These are phyloP conservation scores for Phytopythium vexans DNA, from an alignment of 352 stramenopile genomes.

Conservation along the genomic window DNA sequence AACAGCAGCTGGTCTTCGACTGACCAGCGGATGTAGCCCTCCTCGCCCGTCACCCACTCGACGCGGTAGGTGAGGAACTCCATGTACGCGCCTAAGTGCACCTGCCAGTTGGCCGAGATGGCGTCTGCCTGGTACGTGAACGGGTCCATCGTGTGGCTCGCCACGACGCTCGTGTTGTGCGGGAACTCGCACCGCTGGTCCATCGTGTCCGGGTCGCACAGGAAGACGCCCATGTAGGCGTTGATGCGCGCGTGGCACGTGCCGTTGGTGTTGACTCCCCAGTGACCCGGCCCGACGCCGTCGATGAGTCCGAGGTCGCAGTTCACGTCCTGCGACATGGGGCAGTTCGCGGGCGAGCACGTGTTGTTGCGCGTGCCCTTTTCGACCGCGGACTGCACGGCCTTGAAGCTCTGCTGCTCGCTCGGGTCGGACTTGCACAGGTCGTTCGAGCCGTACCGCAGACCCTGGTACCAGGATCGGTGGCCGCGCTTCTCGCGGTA, in stretches of 20 bases:
- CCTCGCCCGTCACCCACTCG: slow-evolving; percentile 31
- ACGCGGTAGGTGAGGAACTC: slow-evolving; percentile 32
- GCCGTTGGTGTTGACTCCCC: slow-evolving; percentile 25
- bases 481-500: slow-evolving; percentile 38
- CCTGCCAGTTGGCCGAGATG: slow-evolving; percentile 74
- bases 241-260: slow-evolving; percentile 41
- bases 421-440: slow-evolving; percentile 19
- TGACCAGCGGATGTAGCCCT: slow-evolving; percentile 43
- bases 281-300: slow-evolving; percentile 7
- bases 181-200: slow-evolving; percentile 36
- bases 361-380: slow-evolving; percentile 34
- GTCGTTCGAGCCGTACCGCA: slow-evolving; percentile 48
- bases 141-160: slow-evolving; percentile 53
- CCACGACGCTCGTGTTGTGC: slow-evolving; percentile 28
- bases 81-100: slow-evolving; percentile 62
- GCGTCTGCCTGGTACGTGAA: slow-evolving; percentile 81
- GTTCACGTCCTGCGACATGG: slow-evolving; percentile 40
- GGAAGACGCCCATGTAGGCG: slow-evolving; percentile 43
- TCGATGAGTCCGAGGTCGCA: slow-evolving; percentile 38
- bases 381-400: slow-evolving; percentile 22
- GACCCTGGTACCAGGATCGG: slow-evolving; percentile 58
- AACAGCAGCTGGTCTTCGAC: slow-evolving; percentile 79
- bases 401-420: slow-evolving; percentile 25
- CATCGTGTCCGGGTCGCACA: slow-evolving; percentile 58
- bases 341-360: slow-evolving; percentile 27